Percentiles rank a stretch among this genome's conserved stretches.
Conservation (phyloP, 78 protist genomes). For the Guillardia theta region DNA sequence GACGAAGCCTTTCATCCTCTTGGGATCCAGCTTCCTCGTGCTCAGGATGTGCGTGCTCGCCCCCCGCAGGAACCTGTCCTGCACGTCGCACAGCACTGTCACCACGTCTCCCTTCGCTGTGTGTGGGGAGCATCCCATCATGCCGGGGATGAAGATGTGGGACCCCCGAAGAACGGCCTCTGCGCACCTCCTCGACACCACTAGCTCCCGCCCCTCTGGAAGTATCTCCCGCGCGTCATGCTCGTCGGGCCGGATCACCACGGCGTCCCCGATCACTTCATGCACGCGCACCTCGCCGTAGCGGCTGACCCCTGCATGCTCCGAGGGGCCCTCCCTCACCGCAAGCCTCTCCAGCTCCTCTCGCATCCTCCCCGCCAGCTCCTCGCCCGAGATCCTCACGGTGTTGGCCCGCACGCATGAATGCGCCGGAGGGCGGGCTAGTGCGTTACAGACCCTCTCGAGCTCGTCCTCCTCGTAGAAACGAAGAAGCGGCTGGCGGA, state of each 20-base stretch:
- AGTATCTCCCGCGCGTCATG: background rate
- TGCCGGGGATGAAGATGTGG: background rate
- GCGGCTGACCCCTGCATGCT: background rate
- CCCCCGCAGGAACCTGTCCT: background rate
- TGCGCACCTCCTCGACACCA: background rate
- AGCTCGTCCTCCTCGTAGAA: background rate
- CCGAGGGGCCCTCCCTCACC: background rate
- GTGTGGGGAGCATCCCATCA: background rate
- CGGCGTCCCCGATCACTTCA: background rate
- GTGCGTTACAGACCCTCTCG: background rate
- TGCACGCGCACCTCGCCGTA: background rate
- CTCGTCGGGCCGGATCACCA: background rate
- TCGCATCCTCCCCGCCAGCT: background rate
- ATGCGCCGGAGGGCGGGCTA: background rate
- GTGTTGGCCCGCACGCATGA: background rate
- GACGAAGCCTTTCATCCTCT: conserved; percentile 3
- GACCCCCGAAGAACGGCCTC: background rate
- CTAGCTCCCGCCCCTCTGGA: background rate
- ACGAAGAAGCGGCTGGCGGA: background rate
- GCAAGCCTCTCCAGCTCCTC: background rate
- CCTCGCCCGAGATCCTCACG: background rate
- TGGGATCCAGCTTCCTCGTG: background rate
- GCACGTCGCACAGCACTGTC: conserved; percentile 22
- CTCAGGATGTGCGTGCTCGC: background rate
- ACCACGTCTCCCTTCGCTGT: background rate